Percentiles rank a stretch among this genome's conserved stretches.
These are phyloP conservation scores for Leccinum sublutescens DNA, from an alignment of 768 basidiomycete genomes.

Conservation along the genomic window DNA sequence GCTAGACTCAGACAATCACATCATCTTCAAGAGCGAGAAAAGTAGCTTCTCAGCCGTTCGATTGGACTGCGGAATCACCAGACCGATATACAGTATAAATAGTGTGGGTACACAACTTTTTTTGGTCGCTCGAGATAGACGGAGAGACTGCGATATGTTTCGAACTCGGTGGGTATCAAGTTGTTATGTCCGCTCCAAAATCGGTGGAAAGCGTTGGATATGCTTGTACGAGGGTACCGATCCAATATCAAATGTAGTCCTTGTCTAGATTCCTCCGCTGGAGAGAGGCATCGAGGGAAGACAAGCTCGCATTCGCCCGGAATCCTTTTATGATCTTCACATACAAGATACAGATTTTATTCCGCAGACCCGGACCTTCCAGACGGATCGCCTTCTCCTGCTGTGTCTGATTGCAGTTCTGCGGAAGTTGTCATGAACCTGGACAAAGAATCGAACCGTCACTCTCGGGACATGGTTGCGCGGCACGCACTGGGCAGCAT, in stretches of 20 bases:
- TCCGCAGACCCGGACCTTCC: constrained; percentile 7
- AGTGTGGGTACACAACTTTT: no score
- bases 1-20: no score
- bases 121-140: no score
- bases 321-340: not conserved
- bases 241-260: not conserved
- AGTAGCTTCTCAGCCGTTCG: not conserved
- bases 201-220: not conserved
- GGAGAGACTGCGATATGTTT: not conserved
- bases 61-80: not conserved
- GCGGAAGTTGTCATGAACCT: constrained; percentile 54
- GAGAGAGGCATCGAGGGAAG: not conserved
- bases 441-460: not conserved
- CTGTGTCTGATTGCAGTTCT: constrained; percentile 37
- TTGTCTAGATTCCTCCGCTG: not conserved
- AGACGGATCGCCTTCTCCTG: constrained; percentile 15
- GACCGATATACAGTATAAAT: not conserved
- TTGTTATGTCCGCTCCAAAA: no score
- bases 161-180: no score
- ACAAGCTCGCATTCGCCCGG: not conserved
- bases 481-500: constrained; percentile 72
- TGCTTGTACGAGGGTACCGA: not conserved
- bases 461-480: not conserved
- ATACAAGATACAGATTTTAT: constrained; percentile 1
- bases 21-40: not conserved